A percentile compares a stretch with the other conserved stretches of the same genome.
Conservation (phyloP, 768 basidiomycete species). For the Chalciporus chontae region DNA sequence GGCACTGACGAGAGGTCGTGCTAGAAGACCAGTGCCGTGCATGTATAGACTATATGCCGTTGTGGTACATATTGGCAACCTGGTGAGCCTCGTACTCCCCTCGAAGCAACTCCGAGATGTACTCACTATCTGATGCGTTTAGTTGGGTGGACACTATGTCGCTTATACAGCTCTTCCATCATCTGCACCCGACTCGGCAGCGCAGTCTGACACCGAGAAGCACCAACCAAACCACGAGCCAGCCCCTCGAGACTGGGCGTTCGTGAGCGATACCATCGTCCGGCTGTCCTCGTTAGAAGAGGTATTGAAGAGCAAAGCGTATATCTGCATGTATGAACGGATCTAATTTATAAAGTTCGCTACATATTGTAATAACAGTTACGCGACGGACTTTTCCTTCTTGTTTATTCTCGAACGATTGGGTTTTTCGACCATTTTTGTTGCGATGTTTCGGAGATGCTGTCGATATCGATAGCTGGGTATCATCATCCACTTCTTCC, state of each 20-base stretch:
- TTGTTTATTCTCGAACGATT: too few relatives aligned
- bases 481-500: too few relatives aligned
- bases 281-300: conserved; percentile 78
- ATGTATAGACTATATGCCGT: conserved; percentile 76
- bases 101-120: background rate
- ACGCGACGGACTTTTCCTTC: too few relatives aligned
- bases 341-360: conserved; percentile 35
- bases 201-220: conserved; percentile 10
- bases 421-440: too few relatives aligned
- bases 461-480: too few relatives aligned
- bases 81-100: conserved; percentile 47
- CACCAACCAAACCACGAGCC: conserved; percentile 1
- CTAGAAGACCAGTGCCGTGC: conserved; percentile 36
- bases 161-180: conserved; percentile 76
- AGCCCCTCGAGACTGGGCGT: conserved; percentile 71
- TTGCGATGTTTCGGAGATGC: too few relatives aligned
- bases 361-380: background rate
- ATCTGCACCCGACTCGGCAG: conserved; percentile 14
- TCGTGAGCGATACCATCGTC: conserved; percentile 88
- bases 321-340: conserved; percentile 90
- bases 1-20: conserved; percentile 21
- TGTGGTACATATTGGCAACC: conserved; percentile 83
- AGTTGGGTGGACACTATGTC: conserved; percentile 89
- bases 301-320: conserved; percentile 87
- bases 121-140: conserved; percentile 6